Percentiles rank a stretch among this genome's conserved stretches.
Evolutionary conservation across 495 filamentous ascomycete genomes (phyloP).

Genomic region (Penicillium pancosmium): DNA sequence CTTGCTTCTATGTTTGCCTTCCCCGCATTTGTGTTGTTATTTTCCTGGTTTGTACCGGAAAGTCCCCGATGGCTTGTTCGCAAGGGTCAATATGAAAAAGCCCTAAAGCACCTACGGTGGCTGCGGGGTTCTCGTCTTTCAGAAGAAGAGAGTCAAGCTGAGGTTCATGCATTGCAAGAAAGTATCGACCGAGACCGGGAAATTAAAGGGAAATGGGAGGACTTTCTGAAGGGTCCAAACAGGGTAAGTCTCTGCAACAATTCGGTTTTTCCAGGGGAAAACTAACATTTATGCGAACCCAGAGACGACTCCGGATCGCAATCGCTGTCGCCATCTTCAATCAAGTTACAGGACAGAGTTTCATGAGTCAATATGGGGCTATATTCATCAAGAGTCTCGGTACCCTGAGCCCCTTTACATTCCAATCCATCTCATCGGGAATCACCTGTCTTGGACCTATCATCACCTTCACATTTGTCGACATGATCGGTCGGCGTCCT

Average conservation of each 20-base stretch:
- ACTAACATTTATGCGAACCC: background rate
- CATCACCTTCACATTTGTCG: slow-evolving; percentile 12
- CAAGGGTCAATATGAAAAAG: slow-evolving; percentile 8
- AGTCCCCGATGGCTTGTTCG: slow-evolving; percentile 13
- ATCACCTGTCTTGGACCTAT: slow-evolving; percentile 2
- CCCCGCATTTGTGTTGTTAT: slow-evolving; percentile 6
- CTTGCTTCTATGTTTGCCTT: slow-evolving; percentile 14
- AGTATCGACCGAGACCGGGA: slow-evolving; percentile 2
- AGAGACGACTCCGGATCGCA: slow-evolving; percentile 18
- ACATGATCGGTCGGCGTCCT: slow-evolving; percentile 6
- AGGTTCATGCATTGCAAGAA: slow-evolving; percentile 7
- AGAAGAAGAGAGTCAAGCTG: slow-evolving; percentile 1
- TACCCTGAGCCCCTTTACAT: slow-evolving; percentile 23
- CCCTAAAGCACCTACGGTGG: slow-evolving; percentile 6
- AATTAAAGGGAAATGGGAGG: slow-evolving; percentile 10
- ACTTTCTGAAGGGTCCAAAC: slow-evolving; percentile 13
- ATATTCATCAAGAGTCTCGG: slow-evolving; percentile 25
- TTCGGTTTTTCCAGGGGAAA: background rate
- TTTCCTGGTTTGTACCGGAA: slow-evolving; percentile 17
- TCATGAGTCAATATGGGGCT: slow-evolving; percentile 25
- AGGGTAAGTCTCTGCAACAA: background rate
- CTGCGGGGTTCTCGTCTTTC: slow-evolving; percentile 2
- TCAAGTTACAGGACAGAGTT: slow-evolving; percentile 28
- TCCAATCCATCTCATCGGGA: slow-evolving; percentile 17
- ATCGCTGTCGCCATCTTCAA: slow-evolving; percentile 25